Evolutionary conservation across 345 rosid species (phyloP).

Genomic region (Rhizophora apiculata): DNA sequence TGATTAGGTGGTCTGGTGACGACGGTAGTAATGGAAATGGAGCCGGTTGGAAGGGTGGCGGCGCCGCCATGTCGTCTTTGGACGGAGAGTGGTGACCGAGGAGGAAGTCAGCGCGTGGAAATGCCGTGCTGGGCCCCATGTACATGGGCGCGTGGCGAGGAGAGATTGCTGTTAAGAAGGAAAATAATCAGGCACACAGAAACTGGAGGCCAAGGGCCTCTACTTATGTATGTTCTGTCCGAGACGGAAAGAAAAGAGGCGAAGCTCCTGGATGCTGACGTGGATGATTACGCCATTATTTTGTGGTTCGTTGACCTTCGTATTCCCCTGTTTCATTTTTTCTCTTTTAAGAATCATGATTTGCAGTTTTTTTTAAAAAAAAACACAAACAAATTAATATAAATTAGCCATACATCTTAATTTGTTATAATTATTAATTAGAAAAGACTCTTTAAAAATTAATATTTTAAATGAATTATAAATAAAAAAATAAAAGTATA

Average conservation of each 20-base stretch:
- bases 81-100: constrained; percentile 11
- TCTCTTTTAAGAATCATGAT: neutral
- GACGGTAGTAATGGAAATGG: constrained; percentile 36
- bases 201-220: constrained; percentile 14
- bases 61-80: constrained; percentile 24
- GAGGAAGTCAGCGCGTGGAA: constrained; percentile 21
- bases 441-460: no score
- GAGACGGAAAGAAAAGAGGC: neutral
- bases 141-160: constrained; percentile 37
- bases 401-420: no score
- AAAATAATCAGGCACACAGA: constrained; percentile 3
- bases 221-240: constrained; percentile 26
- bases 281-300: constrained; percentile 28
- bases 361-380: no score
- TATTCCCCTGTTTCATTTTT: neutral
- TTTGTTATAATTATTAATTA: no score
- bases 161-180: neutral
- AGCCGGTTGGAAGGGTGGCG: neutral
- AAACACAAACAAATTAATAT: no score
- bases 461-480: no score
- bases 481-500: no score
- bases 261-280: constrained; percentile 30
- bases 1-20: constrained; percentile 26
- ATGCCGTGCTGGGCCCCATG: constrained; percentile 17
- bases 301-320: constrained; percentile 41